phyloP scores from a whole-genome alignment of 1,284 basidiomycete species.

The Vanrija sp. region DNA sequence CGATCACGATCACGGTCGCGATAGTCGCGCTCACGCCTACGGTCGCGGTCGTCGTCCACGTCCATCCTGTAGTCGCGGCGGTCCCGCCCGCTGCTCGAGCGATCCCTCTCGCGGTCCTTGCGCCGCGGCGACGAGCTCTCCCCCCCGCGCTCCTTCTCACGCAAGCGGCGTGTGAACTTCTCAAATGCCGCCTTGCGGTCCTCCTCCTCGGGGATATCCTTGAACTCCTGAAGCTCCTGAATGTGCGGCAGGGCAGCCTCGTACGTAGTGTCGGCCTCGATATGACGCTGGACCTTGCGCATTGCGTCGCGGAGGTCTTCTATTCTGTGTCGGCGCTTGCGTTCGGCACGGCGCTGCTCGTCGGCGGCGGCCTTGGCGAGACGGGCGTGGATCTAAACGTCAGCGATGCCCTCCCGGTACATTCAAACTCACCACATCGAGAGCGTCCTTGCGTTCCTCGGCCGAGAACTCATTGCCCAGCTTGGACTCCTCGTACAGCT shows the following conservation, averaged over 20 bases:
- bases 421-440: slow-evolving; percentile 58
- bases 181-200: slow-evolving; percentile 70
- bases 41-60: slow-evolving; percentile 9
- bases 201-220: slow-evolving; percentile 70
- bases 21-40: not conserved
- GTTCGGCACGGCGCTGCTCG: slow-evolving; percentile 73
- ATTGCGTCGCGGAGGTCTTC: slow-evolving; percentile 95
- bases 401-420: not conserved
- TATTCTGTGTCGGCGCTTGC: slow-evolving; percentile 77
- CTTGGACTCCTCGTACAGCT: slow-evolving; percentile 51
- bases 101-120: slow-evolving; percentile 16
- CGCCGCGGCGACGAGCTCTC: slow-evolving; percentile 28
- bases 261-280: slow-evolving; percentile 68
- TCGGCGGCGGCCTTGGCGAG: slow-evolving; percentile 71
- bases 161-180: slow-evolving; percentile 81
- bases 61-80: slow-evolving; percentile 30
- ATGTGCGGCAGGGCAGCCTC: slow-evolving; percentile 73
- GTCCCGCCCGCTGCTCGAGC: slow-evolving; percentile 19
- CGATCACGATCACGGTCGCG: slow-evolving; percentile 20
- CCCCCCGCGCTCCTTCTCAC: slow-evolving; percentile 69
- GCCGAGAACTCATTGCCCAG: slow-evolving; percentile 48
- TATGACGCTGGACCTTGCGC: slow-evolving; percentile 69
- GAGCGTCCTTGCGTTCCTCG: slow-evolving; percentile 58
- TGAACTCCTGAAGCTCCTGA: slow-evolving; percentile 74
- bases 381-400: slow-evolving; percentile 62